Evolutionary conservation across 1,284 basidiomycete genomes (phyloP), one percentile per base, ranked within the genome.

Genomic region (Boletus semigastroideus): DNA sequence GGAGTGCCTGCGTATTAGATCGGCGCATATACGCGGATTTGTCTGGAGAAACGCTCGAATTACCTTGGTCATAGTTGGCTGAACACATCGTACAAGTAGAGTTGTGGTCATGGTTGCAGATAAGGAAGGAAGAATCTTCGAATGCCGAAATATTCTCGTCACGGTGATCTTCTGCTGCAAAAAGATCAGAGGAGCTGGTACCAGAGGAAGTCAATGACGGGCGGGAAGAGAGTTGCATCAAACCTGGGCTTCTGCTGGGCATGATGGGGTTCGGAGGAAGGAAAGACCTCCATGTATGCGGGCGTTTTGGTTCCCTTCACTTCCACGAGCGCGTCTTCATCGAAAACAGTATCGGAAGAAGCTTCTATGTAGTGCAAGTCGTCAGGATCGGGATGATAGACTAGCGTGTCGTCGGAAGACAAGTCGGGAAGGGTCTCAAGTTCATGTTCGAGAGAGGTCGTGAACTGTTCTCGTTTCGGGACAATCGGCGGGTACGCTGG

Each of bases 261-360:
- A n/a, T 25, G 27, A 7, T 13, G 14, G 27, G 5, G 12, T n/a
- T 43, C 45, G 16, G 7, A 44, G 17, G 13, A 13, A 7, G 9
- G 44, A 19, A 16, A 14, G 9, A 36, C 22, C 46, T 55, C 49
- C 37, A 22, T 64, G 12, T 64, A 67, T 56, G 65, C 63, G 45
- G 20, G 31, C 0, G 28, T 41, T 41, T 50, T 19, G 0, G 25
- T 36, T 16, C 41, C 9, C 42, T 55, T 54, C 2, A 7, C 12
- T 10, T 42, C 51, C 2, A 25, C 5, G 20, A 7, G 14, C 9
- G 14, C 14, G 10, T 51, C 58, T 43, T 55, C 56, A 5, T 65
- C 59, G 3, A 57, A 60, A 19, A 38, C 38, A n/a, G 63, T 66
- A 45, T 68, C 66, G 25, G 66, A 62, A 44, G 66, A 68, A 25